Base-by-base conservation (phyloP, 2,329 filamentous ascomycete species). In the Xylariaceae sp. region DNA sequence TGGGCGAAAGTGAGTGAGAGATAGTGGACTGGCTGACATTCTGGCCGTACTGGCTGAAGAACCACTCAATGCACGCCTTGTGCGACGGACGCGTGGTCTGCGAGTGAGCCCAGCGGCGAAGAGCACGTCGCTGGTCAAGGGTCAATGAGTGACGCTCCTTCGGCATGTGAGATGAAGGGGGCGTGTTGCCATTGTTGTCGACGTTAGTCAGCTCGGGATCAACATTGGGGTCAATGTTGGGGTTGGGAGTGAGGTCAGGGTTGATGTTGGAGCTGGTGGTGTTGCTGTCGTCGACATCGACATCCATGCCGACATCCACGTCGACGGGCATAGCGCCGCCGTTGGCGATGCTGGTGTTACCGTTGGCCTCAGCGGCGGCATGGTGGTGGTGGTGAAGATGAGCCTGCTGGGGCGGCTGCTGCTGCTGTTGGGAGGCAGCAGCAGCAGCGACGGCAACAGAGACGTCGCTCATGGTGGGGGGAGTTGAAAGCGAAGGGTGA, bases 31-130 rank as follows among this genome's bases (percentile, higher is more conserved):
- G 83, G 68, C 81, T 84, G 67, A 86, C 85, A 65, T 79, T 78
- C 70, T 84, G 81, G 70, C 80, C 79, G 68, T 83, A 86, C 69
- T 84, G 77, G 57, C 70, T 69, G 64, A 76, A 79, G 73, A 85
- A 86, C 83, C 83, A 86, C 67, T 85, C 82, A 67, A 85, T 85
- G 75, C 83, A 85, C 39, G 80, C 78, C 72, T 83, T 83, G 72
- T 86, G 83, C 30, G 80, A 82, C 5, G 83, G 83, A 1, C 83
- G 79, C 30, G 80, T 77, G 11, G 78, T 72, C 67, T 85, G 83
- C 47, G 75, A 75, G 65, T 82, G 82, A 23, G 82, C 83, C 83
- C 83, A 86, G 63, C 80, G 77, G 23, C 83, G 81, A 55, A 86
- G 75, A 30, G 82, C 81, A 63, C 83, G 82, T 39, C 83, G 82